Evolutionary conservation across 768 basidiomycete species (phyloP).

Genomic region (Russula sp.): DNA sequence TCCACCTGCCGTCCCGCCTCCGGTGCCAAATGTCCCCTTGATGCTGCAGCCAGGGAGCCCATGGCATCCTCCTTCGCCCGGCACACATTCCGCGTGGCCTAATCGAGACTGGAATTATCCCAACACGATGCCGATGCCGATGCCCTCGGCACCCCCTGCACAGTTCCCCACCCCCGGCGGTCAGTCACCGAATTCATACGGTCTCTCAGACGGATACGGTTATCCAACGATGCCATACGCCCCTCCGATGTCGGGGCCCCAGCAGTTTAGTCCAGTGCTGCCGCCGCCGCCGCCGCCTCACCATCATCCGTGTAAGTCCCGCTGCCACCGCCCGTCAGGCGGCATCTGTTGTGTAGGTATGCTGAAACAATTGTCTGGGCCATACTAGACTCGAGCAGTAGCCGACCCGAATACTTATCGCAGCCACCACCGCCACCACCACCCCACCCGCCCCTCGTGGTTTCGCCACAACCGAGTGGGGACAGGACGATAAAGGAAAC

Average conservation of each 20-base stretch:
- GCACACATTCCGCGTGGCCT: not conserved
- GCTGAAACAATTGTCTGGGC: not conserved
- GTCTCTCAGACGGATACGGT: not conserved
- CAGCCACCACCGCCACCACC: not conserved
- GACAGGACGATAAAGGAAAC: not conserved
- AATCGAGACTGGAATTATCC: not conserved
- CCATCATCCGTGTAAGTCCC: constrained; percentile 4
- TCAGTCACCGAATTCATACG: not conserved
- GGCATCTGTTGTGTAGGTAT: not conserved
- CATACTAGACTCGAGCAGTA: not conserved
- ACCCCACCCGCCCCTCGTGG: too few species aligned
- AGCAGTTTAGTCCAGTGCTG: not conserved
- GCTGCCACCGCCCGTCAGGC: not conserved
- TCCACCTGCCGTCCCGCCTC: not conserved
- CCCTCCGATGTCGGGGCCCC: not conserved
- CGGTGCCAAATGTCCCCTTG: not conserved
- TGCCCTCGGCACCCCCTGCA: not conserved
- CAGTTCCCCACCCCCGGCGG: not conserved
- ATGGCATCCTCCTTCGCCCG: not conserved
- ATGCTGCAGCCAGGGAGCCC: not conserved
- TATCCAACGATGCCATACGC: not conserved
- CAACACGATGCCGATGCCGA: not conserved
- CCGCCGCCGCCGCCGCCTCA: constrained; percentile 9
- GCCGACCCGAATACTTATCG: not conserved
- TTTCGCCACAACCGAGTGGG: not conserved